These are phyloP conservation scores for Lactarius tabidus DNA, from an alignment of 768 basidiomycete genomes.

Conservation along the genomic window DNA sequence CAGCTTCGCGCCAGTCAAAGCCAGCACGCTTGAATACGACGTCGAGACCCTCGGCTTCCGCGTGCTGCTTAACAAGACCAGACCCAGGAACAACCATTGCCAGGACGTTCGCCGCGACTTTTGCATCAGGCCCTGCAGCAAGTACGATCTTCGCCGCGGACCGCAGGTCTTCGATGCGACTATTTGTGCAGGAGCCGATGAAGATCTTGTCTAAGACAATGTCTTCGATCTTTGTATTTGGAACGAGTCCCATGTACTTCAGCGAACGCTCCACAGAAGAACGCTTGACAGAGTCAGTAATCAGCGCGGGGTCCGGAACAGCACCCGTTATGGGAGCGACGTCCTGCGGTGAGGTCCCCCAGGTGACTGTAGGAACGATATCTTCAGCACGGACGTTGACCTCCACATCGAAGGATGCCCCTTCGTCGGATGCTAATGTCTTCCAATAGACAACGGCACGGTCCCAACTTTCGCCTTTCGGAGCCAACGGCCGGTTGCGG, in stretches of 20 bases:
- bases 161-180: constrained; percentile 61
- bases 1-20: constrained; percentile 67
- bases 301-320: constrained; percentile 49
- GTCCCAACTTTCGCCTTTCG: constrained; percentile 57
- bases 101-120: constrained; percentile 48
- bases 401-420: constrained; percentile 55
- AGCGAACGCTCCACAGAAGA: constrained; percentile 49
- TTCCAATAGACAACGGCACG: constrained; percentile 57
- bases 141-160: constrained; percentile 55
- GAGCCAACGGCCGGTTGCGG: constrained; percentile 53
- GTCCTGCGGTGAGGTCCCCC: constrained; percentile 65
- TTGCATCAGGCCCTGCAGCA: constrained; percentile 46
- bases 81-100: constrained; percentile 70
- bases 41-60: constrained; percentile 61
- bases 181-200: constrained; percentile 66
- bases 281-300: constrained; percentile 43
- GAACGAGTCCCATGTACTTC: constrained; percentile 56
- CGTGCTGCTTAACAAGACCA: constrained; percentile 60
- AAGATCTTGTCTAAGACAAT: constrained; percentile 63
- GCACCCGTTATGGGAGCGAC: constrained; percentile 53
- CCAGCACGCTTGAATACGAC: constrained; percentile 60
- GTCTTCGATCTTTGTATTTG: constrained; percentile 52
- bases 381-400: constrained; percentile 56
- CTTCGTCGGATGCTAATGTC: constrained; percentile 51
- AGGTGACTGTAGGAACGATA: constrained; percentile 60